Conservation (phyloP, 1,284 basidiomycete species). For the Puccinia polysora region DNA sequence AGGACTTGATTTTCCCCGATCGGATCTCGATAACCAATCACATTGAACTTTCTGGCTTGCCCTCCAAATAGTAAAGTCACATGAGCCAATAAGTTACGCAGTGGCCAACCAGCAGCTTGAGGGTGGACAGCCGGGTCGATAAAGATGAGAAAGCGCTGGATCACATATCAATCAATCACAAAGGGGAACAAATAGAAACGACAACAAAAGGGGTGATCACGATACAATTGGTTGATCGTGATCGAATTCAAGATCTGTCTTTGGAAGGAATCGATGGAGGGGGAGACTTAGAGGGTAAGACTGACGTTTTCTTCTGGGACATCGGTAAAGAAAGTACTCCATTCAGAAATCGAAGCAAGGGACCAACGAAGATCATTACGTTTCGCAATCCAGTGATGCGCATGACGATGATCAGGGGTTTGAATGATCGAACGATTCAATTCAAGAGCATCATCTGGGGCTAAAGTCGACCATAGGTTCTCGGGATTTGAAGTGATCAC, state of each 20-base stretch:
- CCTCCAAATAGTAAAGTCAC: constrained; percentile 60
- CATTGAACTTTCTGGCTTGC: constrained; percentile 56
- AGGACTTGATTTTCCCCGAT: constrained; percentile 59
- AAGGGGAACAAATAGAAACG: neutral
- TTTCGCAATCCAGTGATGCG: constrained; percentile 21
- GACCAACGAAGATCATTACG: neutral
- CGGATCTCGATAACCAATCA: constrained; percentile 73
- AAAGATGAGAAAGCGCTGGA: constrained; percentile 67
- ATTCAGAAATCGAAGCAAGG: constrained; percentile 1
- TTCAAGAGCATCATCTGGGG: neutral
- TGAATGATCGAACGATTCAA: constrained; percentile 1
- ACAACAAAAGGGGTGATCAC: neutral
- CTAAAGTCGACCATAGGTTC: neutral
- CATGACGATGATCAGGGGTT: neutral
- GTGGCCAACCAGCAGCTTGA: constrained; percentile 82
- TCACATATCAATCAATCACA: constrained; percentile 7
- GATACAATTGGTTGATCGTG: neutral
- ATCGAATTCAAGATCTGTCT: neutral
- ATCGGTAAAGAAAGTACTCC: constrained; percentile 17
- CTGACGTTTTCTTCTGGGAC: constrained; percentile 7
- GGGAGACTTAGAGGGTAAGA: neutral
- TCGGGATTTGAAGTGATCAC: neutral
- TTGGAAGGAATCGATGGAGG: neutral
- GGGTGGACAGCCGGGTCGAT: constrained; percentile 78
- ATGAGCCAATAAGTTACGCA: constrained; percentile 83